phyloP scores from a whole-genome alignment of 2,329 filamentous ascomycete genomes.

The Hypocrella siamensis region DNA sequence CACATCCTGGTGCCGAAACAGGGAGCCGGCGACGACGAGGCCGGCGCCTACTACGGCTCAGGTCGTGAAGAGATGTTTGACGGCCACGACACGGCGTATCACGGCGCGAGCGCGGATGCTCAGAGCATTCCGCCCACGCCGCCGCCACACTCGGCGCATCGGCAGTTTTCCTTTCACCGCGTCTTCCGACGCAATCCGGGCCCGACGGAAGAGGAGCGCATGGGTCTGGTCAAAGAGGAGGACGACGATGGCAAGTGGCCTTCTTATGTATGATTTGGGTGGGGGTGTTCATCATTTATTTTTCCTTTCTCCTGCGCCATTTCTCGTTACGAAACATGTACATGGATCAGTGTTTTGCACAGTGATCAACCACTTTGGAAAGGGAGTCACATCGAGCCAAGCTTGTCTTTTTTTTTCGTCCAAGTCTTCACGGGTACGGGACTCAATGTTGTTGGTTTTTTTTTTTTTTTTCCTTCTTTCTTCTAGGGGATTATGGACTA shows the following conservation, averaged over 20 bases:
- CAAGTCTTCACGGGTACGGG: too few species aligned
- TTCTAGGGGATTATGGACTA: too few species aligned
- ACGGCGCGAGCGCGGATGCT: conserved; percentile 26
- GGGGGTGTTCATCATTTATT: neutral
- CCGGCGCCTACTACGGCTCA: conserved; percentile 20
- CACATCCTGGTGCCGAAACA: conserved; percentile 38
- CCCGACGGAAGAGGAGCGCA: conserved; percentile 65
- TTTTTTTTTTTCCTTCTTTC: too few species aligned
- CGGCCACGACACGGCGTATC: conserved; percentile 28
- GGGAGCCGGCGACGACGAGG: conserved; percentile 27
- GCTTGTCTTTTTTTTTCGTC: too few species aligned
- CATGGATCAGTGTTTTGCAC: too few species aligned
- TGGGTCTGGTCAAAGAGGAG: conserved; percentile 63
- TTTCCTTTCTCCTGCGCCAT: neutral
- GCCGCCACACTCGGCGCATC: conserved; percentile 43
- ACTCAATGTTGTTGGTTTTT: too few species aligned
- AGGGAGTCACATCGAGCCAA: too few species aligned
- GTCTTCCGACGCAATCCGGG: conserved; percentile 43
- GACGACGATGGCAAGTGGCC: neutral
- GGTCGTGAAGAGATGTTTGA: conserved; percentile 30
- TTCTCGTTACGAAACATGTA: neutral
- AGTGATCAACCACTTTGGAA: too few species aligned
- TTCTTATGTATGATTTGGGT: conserved; percentile 1
- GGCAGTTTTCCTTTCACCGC: conserved; percentile 88
- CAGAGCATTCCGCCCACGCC: conserved; percentile 38